A percentile compares a stretch with the other conserved stretches of the same genome.
These are phyloP conservation scores for Sporobolomyces roseus DNA, from an alignment of 768 basidiomycete genomes.

Conservation along the genomic window DNA sequence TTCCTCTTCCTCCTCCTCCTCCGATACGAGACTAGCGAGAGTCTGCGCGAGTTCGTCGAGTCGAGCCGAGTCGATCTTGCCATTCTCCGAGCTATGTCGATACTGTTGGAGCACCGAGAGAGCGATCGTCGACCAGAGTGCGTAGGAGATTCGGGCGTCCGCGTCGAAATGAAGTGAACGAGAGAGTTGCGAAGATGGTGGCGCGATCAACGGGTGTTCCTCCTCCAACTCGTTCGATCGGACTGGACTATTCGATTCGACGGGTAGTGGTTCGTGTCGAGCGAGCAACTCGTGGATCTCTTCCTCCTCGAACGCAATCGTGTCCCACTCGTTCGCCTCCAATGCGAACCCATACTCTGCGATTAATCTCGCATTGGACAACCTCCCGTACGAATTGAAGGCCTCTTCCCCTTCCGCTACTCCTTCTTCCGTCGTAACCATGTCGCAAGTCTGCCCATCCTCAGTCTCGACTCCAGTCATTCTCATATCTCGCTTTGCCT, in stretches of 20 bases:
- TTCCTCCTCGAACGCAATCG: neutral
- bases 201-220: slow-evolving; percentile 15
- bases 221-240: neutral
- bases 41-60: neutral
- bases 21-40: neutral
- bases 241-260: neutral
- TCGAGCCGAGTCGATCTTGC: neutral
- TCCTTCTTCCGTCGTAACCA: slow-evolving; percentile 61
- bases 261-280: too few relatives aligned
- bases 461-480: slow-evolving; percentile 8
- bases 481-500: neutral
- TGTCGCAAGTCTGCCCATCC: slow-evolving; percentile 55
- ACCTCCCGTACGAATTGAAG: slow-evolving; percentile 69
- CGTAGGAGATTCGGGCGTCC: slow-evolving; percentile 28
- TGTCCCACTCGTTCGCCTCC: slow-evolving; percentile 68
- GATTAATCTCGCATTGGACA: slow-evolving; percentile 65
- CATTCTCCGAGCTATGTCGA: too few relatives aligned
- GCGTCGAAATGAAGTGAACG: slow-evolving; percentile 32
- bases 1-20: neutral
- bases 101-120: neutral
- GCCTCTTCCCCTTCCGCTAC: slow-evolving; percentile 56
- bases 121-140: slow-evolving; percentile 15
- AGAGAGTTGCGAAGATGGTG: neutral
- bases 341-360: slow-evolving; percentile 68
- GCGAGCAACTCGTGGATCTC: neutral